These are phyloP conservation scores for Adansonia digitata DNA, from an alignment of 345 rosid species.

Conservation along the genomic window DNA sequence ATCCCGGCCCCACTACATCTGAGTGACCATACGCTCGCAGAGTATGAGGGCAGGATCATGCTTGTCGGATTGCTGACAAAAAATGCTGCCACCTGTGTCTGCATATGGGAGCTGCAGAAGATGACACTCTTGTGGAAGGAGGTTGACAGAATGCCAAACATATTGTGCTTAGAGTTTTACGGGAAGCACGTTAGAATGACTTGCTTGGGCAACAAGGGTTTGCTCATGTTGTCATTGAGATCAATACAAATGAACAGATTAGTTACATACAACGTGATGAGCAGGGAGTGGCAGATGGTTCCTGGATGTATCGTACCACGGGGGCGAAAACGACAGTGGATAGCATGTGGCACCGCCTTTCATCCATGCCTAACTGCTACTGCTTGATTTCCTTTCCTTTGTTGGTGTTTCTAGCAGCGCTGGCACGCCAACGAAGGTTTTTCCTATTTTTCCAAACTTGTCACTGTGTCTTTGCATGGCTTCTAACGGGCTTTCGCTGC, in stretches of 20 bases:
- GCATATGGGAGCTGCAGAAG: conserved; percentile 99
- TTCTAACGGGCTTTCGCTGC: conserved; percentile 12
- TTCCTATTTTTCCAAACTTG: background rate
- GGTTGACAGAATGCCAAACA: conserved; percentile 99
- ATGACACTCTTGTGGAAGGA: conserved; percentile 99
- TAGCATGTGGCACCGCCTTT: conserved; percentile 52
- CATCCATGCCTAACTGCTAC: background rate
- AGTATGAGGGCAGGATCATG: conserved; percentile 71
- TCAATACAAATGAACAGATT: conserved; percentile 86
- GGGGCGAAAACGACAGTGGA: conserved; percentile 79
- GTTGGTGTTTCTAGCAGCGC: conserved; percentile 2
- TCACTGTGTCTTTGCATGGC: background rate
- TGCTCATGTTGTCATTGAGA: conserved; percentile 87
- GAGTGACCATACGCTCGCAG: conserved; percentile 82
- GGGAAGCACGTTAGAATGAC: conserved; percentile 99
- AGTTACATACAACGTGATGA: conserved; percentile 64
- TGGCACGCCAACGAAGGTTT: background rate
- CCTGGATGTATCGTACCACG: conserved; percentile 72
- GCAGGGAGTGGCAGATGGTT: conserved; percentile 78
- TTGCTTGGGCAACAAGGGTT: conserved; percentile 93
- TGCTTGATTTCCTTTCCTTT: conserved; percentile 1
- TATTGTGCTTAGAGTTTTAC: conserved; percentile 98
- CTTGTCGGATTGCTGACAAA: conserved; percentile 86
- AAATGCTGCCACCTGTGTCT: conserved; percentile 96
- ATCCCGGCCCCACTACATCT: conserved; percentile 75